Conservation (phyloP, 257 asterid genomes). For the Solanum paucissectum region DNA sequence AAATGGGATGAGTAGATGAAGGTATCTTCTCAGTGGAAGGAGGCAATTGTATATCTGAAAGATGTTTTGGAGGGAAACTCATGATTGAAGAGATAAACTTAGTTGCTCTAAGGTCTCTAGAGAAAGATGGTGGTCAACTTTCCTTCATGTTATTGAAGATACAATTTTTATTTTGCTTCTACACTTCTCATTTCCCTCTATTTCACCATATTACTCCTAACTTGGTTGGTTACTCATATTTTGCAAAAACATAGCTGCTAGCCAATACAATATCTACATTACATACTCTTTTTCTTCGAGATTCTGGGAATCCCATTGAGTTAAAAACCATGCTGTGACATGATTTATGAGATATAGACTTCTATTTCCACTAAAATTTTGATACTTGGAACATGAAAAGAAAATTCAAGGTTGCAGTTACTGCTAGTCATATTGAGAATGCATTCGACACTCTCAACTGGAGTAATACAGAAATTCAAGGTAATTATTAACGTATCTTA, state of each 20-base stretch:
- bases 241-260: not conserved
- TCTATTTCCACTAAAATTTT: not conserved
- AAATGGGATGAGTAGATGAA: conserved; percentile 27
- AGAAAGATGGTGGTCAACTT: conserved; percentile 49
- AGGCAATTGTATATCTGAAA: conserved; percentile 42
- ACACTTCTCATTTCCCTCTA: not conserved
- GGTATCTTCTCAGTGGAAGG: conserved; percentile 39
- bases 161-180: not conserved
- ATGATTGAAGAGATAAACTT: conserved; percentile 44
- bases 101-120: conserved; percentile 35
- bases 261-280: not conserved
- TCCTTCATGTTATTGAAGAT: conserved; percentile 64
- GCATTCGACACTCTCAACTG: not conserved
- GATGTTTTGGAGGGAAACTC: conserved; percentile 49
- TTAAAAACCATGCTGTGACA: not conserved
- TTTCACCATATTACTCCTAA: not conserved
- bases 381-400: not conserved
- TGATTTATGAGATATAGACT: not conserved
- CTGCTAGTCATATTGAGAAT: not conserved
- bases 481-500: too few relatives aligned
- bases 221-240: not conserved
- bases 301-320: not conserved
- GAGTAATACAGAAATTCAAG: not conserved
- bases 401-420: not conserved
- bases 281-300: not conserved